Conservation (phyloP, 2,329 filamentous ascomycete genomes). For the Aspergillus pseudonomiae region DNA sequence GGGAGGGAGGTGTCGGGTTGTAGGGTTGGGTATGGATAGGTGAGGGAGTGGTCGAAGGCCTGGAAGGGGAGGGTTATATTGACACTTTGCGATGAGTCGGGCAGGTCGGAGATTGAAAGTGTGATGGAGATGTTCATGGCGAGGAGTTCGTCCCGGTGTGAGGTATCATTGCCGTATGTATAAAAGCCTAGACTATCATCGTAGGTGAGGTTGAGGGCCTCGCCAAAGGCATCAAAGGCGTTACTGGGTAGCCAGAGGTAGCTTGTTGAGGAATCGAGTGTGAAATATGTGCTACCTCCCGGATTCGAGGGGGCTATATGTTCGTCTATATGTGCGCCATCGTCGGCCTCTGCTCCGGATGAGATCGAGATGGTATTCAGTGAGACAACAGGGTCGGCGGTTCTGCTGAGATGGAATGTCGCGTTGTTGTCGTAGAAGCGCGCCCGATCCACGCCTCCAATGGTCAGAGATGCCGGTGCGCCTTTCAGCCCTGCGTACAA, state of each 20-base stretch:
- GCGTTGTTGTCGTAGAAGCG: neutral
- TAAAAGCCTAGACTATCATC: neutral
- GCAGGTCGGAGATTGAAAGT: slow-evolving; percentile 7
- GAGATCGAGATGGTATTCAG: neutral
- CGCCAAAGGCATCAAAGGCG: slow-evolving; percentile 3
- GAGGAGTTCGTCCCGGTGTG: neutral
- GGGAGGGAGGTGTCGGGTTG: neutral
- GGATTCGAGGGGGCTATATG: neutral
- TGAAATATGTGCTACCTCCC: neutral
- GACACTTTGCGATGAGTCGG: neutral
- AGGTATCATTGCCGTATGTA: slow-evolving; percentile 1
- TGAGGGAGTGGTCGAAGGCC: slow-evolving; percentile 5
- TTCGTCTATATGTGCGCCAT: neutral
- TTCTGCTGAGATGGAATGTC: slow-evolving; percentile 1
- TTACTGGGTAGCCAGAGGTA: neutral
- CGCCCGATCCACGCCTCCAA: neutral
- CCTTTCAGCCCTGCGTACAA: neutral
- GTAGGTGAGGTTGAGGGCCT: slow-evolving; percentile 1
- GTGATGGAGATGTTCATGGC: neutral
- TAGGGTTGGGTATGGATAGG: slow-evolving; percentile 1
- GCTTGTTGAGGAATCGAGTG: slow-evolving; percentile 1
- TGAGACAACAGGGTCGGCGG: neutral
- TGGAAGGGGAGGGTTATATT: slow-evolving; percentile 3
- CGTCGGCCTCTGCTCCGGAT: neutral
- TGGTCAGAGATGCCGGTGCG: neutral